Conservation (phyloP, 2,329 filamentous ascomycete genomes). For the Erysiphe pulchra region DNA sequence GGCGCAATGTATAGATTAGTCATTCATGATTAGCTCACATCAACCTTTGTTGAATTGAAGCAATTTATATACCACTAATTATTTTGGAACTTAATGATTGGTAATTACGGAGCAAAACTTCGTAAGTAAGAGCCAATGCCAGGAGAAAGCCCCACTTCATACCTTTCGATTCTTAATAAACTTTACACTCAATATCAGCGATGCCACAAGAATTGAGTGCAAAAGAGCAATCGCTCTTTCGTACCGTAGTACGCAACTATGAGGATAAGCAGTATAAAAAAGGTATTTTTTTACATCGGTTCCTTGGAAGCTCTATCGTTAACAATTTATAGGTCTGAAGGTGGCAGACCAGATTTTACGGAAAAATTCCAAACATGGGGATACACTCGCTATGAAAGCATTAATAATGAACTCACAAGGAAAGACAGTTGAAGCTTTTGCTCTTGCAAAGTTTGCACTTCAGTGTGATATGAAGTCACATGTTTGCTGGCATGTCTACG, state of each 20-base stretch:
- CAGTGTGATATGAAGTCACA: constrained; percentile 97
- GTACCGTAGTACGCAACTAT: constrained; percentile 83
- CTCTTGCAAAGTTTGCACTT: constrained; percentile 72
- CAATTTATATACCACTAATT: too few species aligned
- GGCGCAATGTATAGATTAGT: too few species aligned
- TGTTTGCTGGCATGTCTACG: constrained; percentile 98
- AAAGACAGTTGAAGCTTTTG: constrained; percentile 83
- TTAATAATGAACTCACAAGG: constrained; percentile 84
- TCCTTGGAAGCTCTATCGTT: constrained; percentile 1
- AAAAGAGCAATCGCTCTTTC: constrained; percentile 87
- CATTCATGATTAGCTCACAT: too few species aligned
- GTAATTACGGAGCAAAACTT: too few species aligned
- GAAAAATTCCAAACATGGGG: constrained; percentile 87
- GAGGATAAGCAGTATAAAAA: constrained; percentile 98
- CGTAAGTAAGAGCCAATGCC: too few species aligned
- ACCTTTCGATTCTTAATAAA: too few species aligned
- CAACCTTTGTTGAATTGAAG: too few species aligned
- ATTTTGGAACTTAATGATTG: too few species aligned
- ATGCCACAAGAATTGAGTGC: constrained; percentile 54
- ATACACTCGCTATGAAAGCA: constrained; percentile 97
- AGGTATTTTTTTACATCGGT: constrained; percentile 19
- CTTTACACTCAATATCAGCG: too few species aligned
- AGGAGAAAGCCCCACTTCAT: too few species aligned
- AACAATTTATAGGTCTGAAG: constrained; percentile 40
- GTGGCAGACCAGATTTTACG: constrained; percentile 87